Percentiles rank a stretch among this genome's conserved stretches.
These are phyloP conservation scores for Bertia moriformis DNA, from an alignment of 2,329 filamentous ascomycete genomes.

Conservation along the genomic window DNA sequence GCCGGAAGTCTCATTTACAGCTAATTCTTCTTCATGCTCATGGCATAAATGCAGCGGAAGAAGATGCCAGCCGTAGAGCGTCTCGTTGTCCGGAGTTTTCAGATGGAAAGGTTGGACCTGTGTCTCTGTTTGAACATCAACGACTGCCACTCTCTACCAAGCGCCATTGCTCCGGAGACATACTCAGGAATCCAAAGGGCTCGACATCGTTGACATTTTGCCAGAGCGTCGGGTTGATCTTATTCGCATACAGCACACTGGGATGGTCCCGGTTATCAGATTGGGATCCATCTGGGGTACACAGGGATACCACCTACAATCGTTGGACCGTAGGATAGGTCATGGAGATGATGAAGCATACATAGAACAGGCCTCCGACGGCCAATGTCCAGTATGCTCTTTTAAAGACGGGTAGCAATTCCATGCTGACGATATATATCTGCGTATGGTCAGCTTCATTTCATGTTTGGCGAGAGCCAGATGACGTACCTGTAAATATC, in stretches of 20 bases:
- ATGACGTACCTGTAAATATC: no score
- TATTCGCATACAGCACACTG: neutral
- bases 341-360: neutral
- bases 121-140: neutral
- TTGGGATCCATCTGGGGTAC: neutral
- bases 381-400: neutral
- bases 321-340: neutral
- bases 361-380: neutral
- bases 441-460: no score
- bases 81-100: neutral
- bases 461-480: no score
- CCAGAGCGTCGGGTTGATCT: neutral
- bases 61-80: conserved; percentile 1
- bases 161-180: neutral
- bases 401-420: neutral
- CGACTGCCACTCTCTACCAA: neutral
- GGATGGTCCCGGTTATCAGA: neutral
- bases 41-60: neutral
- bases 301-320: neutral
- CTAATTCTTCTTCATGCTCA: neutral
- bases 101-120: conserved; percentile 1
- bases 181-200: conserved; percentile 1
- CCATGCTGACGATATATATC: neutral
- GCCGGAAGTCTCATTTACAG: neutral
- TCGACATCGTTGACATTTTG: neutral